These are phyloP conservation scores for Yarrowia porcina DNA, from an alignment of 805 yeast genomes.

Conservation along the genomic window DNA sequence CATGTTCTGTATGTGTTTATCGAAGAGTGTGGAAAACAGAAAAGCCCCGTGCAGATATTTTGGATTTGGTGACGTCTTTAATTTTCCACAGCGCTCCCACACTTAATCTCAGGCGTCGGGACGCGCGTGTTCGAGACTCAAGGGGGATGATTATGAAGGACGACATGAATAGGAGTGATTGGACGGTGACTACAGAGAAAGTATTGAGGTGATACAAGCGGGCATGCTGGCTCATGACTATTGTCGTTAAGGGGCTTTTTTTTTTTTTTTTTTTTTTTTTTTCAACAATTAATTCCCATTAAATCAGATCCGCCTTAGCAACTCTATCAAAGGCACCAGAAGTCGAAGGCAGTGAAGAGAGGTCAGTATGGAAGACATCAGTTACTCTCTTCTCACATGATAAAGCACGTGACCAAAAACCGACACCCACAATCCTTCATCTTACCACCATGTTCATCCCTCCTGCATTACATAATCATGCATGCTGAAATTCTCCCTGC, in stretches of 20 bases:
- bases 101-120: not conserved
- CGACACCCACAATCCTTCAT: no score
- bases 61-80: not conserved
- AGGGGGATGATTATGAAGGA: not conserved
- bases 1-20: constrained; percentile 28
- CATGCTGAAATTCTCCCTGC: not conserved
- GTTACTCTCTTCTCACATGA: not conserved
- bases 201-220: no score
- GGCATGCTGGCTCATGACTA: no score
- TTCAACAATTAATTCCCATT: no score
- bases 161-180: no score
- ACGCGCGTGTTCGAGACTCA: not conserved
- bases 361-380: no score
- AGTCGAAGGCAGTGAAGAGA: no score
- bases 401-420: no score
- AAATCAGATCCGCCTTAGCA: not conserved
- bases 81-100: not conserved
- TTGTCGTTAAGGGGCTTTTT: no score
- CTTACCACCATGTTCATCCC: no score
- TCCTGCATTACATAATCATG: not conserved
- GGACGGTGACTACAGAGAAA: no score
- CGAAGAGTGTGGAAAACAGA: constrained; percentile 24
- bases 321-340: not conserved
- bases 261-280: no score
- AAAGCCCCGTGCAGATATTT: not conserved